phyloP scores from a whole-genome alignment of 2,329 filamentous ascomycete genomes.

The Aspergillus sp. region DNA sequence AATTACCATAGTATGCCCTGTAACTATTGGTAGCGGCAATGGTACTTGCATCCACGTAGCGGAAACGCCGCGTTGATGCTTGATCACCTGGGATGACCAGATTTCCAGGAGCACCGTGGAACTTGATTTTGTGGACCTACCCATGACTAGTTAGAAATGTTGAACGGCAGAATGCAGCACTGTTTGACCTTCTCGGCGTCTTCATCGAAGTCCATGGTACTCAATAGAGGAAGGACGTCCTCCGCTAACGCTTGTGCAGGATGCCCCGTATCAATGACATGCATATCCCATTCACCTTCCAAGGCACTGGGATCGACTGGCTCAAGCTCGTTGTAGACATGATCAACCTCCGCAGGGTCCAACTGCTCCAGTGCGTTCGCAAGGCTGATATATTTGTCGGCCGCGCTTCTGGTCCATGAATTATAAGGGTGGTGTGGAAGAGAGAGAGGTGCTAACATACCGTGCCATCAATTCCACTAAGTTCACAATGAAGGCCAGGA shows the following conservation, averaged over 20 bases:
- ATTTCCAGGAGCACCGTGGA: neutral
- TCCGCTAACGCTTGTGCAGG: neutral
- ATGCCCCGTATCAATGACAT: slow-evolving; percentile 1
- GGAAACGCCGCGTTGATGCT: neutral
- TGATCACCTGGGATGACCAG: neutral
- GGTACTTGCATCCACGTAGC: neutral
- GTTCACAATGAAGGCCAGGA: no score
- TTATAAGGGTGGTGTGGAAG: neutral
- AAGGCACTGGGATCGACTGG: neutral
- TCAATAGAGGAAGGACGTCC: neutral
- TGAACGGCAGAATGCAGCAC: no score
- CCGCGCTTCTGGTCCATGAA: neutral
- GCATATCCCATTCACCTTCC: neutral
- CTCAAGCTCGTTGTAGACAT: neutral
- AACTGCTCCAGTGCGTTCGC: neutral
- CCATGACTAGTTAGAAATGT: neutral
- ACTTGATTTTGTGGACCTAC: neutral
- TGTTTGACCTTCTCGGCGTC: neutral
- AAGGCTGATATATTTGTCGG: neutral
- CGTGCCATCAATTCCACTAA: neutral
- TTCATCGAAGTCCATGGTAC: neutral
- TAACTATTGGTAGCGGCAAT: slow-evolving; percentile 2
- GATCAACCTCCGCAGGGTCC: neutral
- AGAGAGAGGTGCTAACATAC: neutral
- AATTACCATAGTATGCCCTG: neutral